Evolutionary conservation across 306 rosid species (phyloP), one percentile per base, ranked within the genome.

Genomic region (Abrus precatorius): DNA sequence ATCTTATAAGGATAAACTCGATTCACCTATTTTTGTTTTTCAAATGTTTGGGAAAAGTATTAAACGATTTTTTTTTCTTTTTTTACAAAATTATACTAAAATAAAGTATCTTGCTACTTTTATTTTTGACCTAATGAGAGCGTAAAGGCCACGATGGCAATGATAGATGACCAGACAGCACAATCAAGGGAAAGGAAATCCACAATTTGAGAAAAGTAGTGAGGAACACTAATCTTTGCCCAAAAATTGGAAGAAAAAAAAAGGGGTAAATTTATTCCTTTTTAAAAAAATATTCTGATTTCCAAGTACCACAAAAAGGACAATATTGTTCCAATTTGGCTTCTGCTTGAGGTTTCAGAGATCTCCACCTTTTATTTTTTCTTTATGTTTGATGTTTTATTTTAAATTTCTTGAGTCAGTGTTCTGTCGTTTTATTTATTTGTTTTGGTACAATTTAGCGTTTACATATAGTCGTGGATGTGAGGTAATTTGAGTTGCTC

Each of bases 321-420:
- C 53, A 76, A 76, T 36, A 34, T 48, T 64, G 36, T 63, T 64
- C 82, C 75, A 50, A 66, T 65, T 28, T 77, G 47, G 82, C 82
- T 78, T 68, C 63, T 67, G 59, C 59, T 30, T 54, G 75, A 43
- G 11, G 68, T 67, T 67, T 52, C 33, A 14, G 33, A 34, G 20
- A 5, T 29, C 28, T 75, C n/a, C 8, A 40, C 3, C 20, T 12
- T 57, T 68, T 33, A 3, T 1, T 44, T 61, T 32, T 30, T 56
- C 59, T 4, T 9, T 5, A 54, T 38, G 14, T 7, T n/a, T 36
- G 5, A 9, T 72, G 36, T 27, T 38, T 27, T 36, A 0, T 7
- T 29, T 43, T 36, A 36, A 36, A 2, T 36, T 74, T 11, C 7
- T 20, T 74, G 9, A 59, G 32, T 9, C 1, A 20, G 3, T 3